A percentile compares a stretch with the other conserved stretches of the same genome.
Conservation (phyloP, 768 basidiomycete species). For the Kwoniella dejecticola region DNA sequence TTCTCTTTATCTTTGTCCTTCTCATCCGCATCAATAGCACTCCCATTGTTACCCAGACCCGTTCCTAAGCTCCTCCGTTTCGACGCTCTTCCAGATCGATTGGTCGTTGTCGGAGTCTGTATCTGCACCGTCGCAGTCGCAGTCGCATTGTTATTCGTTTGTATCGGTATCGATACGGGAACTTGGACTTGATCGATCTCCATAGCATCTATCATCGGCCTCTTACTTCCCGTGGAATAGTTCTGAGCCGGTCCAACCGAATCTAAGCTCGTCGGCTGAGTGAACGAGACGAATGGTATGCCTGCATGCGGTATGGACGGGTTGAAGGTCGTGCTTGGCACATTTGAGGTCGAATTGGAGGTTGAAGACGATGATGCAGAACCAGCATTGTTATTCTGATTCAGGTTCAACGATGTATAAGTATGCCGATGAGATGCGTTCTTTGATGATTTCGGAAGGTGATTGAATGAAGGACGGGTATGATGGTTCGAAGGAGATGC, state of each 20-base stretch:
- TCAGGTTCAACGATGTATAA: constrained; percentile 1
- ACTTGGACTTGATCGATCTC: constrained; percentile 14
- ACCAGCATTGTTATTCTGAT: background rate
- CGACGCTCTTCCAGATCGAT: constrained; percentile 20
- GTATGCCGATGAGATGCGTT: constrained; percentile 3
- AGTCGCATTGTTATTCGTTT: background rate
- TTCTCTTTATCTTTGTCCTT: constrained; percentile 15
- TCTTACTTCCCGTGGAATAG: constrained; percentile 15
- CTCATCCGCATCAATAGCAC: constrained; percentile 20
- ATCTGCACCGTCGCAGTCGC: background rate
- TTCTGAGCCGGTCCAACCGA: constrained; percentile 13
- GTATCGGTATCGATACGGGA: background rate
- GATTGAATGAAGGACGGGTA: background rate
- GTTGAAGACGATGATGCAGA: background rate
- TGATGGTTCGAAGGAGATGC: constrained; percentile 13
- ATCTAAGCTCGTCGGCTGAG: background rate
- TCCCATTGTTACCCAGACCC: constrained; percentile 3
- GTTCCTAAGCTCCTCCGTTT: constrained; percentile 36
- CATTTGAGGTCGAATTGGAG: background rate
- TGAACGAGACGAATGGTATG: constrained; percentile 20
- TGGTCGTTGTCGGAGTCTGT: background rate
- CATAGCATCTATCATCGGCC: constrained; percentile 24
- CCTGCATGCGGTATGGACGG: constrained; percentile 17
- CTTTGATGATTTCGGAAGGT: constrained; percentile 9
- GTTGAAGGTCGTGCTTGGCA: constrained; percentile 17